phyloP scores from a whole-genome alignment of 176 grass and related monocot species.

The Thinopyrum elongatum region DNA sequence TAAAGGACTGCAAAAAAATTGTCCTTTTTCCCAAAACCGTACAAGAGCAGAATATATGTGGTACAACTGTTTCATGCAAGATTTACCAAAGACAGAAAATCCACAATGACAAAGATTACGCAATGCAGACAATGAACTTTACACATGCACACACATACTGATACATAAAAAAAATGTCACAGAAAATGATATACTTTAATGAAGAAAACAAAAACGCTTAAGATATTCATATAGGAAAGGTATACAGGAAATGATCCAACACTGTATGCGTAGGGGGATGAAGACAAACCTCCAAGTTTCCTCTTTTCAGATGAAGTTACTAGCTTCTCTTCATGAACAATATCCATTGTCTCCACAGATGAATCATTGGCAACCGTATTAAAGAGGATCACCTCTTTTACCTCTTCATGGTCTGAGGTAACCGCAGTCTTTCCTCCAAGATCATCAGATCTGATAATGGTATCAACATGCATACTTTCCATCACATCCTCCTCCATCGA shows the following conservation, averaged over 20 bases:
- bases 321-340: conserved; percentile 35
- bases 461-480: conserved; percentile 46
- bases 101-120: not conserved
- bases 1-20: not conserved
- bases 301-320: conserved; percentile 60
- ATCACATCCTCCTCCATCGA: conserved; percentile 69
- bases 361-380: conserved; percentile 14
- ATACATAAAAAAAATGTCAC: not conserved
- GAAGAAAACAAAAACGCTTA: not conserved
- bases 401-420: conserved; percentile 21
- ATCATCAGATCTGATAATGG: conserved; percentile 40
- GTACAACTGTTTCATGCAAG: conserved; percentile 4
- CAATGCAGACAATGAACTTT: not conserved
- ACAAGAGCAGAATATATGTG: not conserved
- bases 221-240: not conserved
- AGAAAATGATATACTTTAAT: not conserved
- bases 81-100: not conserved
- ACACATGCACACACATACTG: not conserved
- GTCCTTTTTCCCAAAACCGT: not conserved
- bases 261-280: not conserved
- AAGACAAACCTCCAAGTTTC: conserved; percentile 64
- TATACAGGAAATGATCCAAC: not conserved
- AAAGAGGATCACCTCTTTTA: conserved; percentile 34
- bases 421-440: conserved; percentile 17
- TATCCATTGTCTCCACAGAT: conserved; percentile 33